A percentile compares a stretch with the other conserved stretches of the same genome.
These are phyloP conservation scores for Phialemoniopsis sp. DNA, from an alignment of 2,329 filamentous ascomycete species.

Conservation along the genomic window DNA sequence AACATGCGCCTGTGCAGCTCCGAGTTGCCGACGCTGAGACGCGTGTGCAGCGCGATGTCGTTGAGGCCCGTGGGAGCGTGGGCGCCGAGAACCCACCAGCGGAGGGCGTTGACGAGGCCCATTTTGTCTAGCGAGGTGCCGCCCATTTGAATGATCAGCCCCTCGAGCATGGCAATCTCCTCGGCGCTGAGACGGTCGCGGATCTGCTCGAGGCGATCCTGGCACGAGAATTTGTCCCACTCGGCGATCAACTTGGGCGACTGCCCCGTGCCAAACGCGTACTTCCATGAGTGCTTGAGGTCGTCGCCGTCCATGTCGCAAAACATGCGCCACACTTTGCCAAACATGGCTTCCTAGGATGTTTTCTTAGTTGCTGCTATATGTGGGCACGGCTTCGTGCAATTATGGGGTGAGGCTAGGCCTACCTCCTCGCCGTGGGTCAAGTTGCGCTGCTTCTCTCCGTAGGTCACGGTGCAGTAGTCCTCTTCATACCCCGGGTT, in stretches of 20 bases:
- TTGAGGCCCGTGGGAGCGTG: constrained; percentile 6
- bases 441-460: no score
- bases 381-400: no score
- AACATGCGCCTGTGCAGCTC: neutral
- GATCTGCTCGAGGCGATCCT: constrained; percentile 20
- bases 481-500: no score
- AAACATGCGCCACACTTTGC: no score
- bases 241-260: constrained; percentile 4
- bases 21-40: neutral
- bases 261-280: constrained; percentile 3
- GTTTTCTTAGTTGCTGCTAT: no score
- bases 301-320: no score
- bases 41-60: constrained; percentile 12
- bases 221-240: constrained; percentile 17
- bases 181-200: constrained; percentile 20
- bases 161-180: constrained; percentile 16
- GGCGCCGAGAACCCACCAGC: constrained; percentile 8
- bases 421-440: no score
- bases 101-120: constrained; percentile 14
- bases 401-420: no score
- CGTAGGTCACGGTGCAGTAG: no score
- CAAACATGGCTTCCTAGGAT: no score
- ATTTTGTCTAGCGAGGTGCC: constrained; percentile 18
- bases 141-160: constrained; percentile 17
- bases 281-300: no score